phyloP scores from a whole-genome alignment of 2,329 filamentous ascomycete species.

The Colletotrichum truncatum region DNA sequence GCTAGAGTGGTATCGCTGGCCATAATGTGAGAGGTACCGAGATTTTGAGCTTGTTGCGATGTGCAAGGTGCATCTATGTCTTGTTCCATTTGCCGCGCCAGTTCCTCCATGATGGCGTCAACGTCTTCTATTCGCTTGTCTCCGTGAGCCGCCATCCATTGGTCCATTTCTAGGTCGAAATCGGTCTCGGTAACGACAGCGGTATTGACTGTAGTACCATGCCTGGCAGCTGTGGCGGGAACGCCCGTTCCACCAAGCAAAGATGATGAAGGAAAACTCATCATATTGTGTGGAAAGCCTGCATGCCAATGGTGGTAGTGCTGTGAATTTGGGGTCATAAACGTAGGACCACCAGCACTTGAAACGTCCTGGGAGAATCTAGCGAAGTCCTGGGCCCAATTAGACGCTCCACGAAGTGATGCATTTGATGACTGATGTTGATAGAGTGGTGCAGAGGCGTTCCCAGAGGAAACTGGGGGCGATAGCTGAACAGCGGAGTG shows the following conservation, averaged over 20 bases:
- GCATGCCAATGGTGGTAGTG: background rate
- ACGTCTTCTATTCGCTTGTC: constrained; percentile 46
- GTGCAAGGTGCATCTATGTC: too few relatives aligned
- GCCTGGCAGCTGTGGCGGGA: background rate
- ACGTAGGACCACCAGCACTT: background rate
- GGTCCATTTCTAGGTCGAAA: constrained; percentile 51
- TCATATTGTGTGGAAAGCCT: background rate
- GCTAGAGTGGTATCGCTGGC: too few relatives aligned
- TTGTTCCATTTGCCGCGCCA: constrained; percentile 49
- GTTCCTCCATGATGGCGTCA: constrained; percentile 53
- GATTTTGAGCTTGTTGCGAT: too few relatives aligned
- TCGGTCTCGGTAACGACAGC: constrained; percentile 37
- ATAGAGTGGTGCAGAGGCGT: too few relatives aligned
- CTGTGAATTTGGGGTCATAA: background rate
- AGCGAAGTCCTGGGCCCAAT: constrained; percentile 28
- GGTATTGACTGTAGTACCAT: background rate
- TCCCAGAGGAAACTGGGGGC: background rate
- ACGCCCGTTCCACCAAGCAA: background rate
- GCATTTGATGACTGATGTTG: background rate
- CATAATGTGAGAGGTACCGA: too few relatives aligned
- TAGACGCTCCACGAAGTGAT: background rate
- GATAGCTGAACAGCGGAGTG: background rate
- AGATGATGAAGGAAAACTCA: background rate
- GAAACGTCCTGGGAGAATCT: background rate
- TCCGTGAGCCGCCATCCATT: constrained; percentile 50